Percentiles rank a stretch among this genome's conserved stretches.
Conservation (phyloP, 225 moss, liverwort and hornwort species). For the Antitrichia curtipendula region DNA sequence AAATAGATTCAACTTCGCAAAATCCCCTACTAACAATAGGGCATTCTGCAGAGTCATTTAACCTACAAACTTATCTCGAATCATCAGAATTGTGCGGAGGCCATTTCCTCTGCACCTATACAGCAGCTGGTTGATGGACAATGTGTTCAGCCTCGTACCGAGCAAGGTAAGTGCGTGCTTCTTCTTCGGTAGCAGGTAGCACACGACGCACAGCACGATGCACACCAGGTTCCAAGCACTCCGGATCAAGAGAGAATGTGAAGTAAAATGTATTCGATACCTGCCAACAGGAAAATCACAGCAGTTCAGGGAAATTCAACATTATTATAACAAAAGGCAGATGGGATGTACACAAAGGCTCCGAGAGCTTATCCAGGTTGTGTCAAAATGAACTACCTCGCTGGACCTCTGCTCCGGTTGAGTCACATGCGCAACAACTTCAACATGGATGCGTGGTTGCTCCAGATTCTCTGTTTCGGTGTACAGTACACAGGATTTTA, state of each 20-base stretch:
- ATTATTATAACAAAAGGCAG: not conserved
- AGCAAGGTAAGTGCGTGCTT: conserved; percentile 61
- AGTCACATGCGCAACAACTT: conserved; percentile 85
- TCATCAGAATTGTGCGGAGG: not conserved
- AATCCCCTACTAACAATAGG: not conserved
- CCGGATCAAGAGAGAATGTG: conserved; percentile 68
- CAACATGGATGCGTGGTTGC: conserved; percentile 67
- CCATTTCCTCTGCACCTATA: not conserved
- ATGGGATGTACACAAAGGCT: not conserved
- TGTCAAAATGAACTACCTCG: conserved; percentile 24
- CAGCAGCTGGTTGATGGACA: conserved; percentile 1
- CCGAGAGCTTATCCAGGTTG: too few relatives aligned
- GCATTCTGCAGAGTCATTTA: not conserved
- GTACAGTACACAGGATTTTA: conserved; percentile 81
- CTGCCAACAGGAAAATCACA: conserved; percentile 11
- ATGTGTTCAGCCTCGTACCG: conserved; percentile 77
- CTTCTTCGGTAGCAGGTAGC: conserved; percentile 75
- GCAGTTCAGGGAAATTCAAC: not conserved
- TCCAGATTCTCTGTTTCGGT: conserved; percentile 67
- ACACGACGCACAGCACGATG: conserved; percentile 51
- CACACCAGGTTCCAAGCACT: conserved; percentile 27
- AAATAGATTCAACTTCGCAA: not conserved
- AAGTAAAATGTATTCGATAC: conserved; percentile 95
- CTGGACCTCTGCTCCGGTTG: conserved; percentile 74
- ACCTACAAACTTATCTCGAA: not conserved